Conservation (phyloP, 2,329 filamentous ascomycete species). For the Nigrospora oryzae region DNA sequence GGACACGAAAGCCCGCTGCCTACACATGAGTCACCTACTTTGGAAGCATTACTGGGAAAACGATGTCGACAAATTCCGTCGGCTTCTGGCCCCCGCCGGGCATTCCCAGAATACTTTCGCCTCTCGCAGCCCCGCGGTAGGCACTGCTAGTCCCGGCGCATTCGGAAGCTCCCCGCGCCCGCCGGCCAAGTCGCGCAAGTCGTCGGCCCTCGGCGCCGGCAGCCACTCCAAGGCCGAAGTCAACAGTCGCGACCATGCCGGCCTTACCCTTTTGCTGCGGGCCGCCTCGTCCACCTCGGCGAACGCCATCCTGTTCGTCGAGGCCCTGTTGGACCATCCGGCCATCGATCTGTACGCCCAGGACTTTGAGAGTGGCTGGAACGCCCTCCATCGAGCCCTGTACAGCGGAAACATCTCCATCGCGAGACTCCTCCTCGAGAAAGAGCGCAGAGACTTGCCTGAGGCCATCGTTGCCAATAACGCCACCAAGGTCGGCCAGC, state of each 20-base stretch:
- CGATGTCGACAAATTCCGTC: slow-evolving; percentile 92
- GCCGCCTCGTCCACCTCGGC: slow-evolving; percentile 67
- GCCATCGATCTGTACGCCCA: slow-evolving; percentile 78
- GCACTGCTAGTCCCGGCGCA: slow-evolving; percentile 8
- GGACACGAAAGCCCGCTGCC: slow-evolving; percentile 22
- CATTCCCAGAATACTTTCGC: slow-evolving; percentile 43
- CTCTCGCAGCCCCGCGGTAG: slow-evolving; percentile 39
- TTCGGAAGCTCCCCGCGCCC: slow-evolving; percentile 41
- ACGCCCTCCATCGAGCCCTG: slow-evolving; percentile 80
- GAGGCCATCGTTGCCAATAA: slow-evolving; percentile 51
- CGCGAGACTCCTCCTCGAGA: slow-evolving; percentile 71
- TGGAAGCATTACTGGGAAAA: slow-evolving; percentile 97
- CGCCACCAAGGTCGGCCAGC: slow-evolving; percentile 55
- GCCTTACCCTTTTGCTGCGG: slow-evolving; percentile 77
- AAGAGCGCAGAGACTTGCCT: slow-evolving; percentile 59
- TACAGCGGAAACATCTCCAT: slow-evolving; percentile 86
- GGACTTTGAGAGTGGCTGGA: slow-evolving; percentile 92
- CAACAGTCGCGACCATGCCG: slow-evolving; percentile 75
- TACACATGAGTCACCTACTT: slow-evolving; percentile 87
- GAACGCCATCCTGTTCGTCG: slow-evolving; percentile 65
- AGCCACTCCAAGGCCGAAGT: slow-evolving; percentile 55
- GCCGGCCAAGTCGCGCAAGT: slow-evolving; percentile 40
- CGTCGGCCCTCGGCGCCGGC: slow-evolving; percentile 37
- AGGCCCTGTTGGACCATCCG: slow-evolving; percentile 72
- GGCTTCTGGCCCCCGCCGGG: slow-evolving; percentile 68